A percentile compares a stretch with the other conserved stretches of the same genome.
These are phyloP conservation scores for Aspergillus tamarii DNA, from an alignment of 2,329 filamentous ascomycete species.

Conservation along the genomic window DNA sequence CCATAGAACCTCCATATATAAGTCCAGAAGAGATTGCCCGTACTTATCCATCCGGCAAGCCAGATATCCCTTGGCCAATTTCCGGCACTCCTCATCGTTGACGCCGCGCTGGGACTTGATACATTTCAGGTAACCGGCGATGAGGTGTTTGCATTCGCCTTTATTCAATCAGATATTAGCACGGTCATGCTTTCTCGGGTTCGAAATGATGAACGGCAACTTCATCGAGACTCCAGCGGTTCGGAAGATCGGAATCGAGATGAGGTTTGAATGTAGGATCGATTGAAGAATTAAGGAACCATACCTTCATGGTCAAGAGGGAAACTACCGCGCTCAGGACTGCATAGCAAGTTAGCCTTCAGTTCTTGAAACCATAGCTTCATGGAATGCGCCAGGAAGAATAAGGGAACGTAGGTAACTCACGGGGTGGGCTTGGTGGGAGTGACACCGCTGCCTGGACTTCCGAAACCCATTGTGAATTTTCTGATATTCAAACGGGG, in stretches of 20 bases:
- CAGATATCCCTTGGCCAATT: constrained; percentile 85
- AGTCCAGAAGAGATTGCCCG: constrained; percentile 35
- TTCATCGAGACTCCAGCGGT: background rate
- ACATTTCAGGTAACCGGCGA: constrained; percentile 82
- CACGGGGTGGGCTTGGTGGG: constrained; percentile 72
- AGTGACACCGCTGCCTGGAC: constrained; percentile 67
- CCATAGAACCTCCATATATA: background rate
- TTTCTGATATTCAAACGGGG: no score
- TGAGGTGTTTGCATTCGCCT: constrained; percentile 93
- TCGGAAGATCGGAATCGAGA: background rate
- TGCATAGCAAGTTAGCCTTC: constrained; percentile 39
- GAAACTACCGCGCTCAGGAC: constrained; percentile 89
- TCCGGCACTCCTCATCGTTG: constrained; percentile 84
- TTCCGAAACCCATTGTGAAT: constrained; percentile 62
- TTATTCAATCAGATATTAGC: constrained; percentile 38
- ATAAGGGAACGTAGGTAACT: constrained; percentile 36
- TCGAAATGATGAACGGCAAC: background rate
- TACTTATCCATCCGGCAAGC: constrained; percentile 93
- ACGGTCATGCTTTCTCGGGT: background rate
- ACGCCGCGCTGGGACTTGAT: constrained; percentile 81
- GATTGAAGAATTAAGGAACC: background rate
- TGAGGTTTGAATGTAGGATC: background rate
- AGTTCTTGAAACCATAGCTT: background rate
- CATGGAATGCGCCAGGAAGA: background rate
- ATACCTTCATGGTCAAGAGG: constrained; percentile 90